Evolutionary conservation across 106 monocot genomes (phyloP).

Genomic region (Iris macrosiphon): DNA sequence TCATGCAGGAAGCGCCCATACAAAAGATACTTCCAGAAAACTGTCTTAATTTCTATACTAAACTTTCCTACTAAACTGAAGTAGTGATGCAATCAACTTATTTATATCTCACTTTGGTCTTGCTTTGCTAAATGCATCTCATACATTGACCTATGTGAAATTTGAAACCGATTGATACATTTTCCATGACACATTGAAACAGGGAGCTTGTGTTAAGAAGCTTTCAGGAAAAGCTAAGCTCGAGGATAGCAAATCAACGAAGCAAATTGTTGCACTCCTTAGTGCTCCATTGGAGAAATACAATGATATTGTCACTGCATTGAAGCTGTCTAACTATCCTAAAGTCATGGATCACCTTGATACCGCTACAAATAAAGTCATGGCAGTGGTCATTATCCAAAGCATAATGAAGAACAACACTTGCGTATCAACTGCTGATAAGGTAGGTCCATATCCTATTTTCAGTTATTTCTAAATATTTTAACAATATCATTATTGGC

Average conservation of each 20-base stretch:
- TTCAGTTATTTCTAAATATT: background rate
- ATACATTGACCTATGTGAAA: too few relatives aligned
- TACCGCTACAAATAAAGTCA: constrained; percentile 84
- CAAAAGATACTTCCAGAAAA: background rate
- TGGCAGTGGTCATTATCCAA: constrained; percentile 99
- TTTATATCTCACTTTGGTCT: too few relatives aligned
- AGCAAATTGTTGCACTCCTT: constrained; percentile 95
- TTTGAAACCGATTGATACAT: too few relatives aligned
- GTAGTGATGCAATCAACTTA: background rate
- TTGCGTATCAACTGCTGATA: constrained; percentile 78
- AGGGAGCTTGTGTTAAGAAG: constrained; percentile 97
- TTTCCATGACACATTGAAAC: background rate
- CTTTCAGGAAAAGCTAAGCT: constrained; percentile 89
- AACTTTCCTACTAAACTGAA: background rate
- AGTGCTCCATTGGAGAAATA: constrained; percentile 99
- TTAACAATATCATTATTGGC: background rate
- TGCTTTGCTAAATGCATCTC: background rate
- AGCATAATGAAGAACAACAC: constrained; percentile 98
- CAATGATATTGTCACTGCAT: constrained; percentile 87
- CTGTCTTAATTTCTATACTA: background rate
- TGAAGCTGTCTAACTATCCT: constrained; percentile 96
- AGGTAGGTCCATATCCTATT: constrained; percentile 38
- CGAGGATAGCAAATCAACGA: constrained; percentile 83
- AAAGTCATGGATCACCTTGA: constrained; percentile 96
- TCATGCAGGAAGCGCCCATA: background rate